Evolutionary conservation across 176 grass and related monocot species (phyloP), one percentile per base, ranked within the genome.

Genomic region (Pontederia paniculata): DNA sequence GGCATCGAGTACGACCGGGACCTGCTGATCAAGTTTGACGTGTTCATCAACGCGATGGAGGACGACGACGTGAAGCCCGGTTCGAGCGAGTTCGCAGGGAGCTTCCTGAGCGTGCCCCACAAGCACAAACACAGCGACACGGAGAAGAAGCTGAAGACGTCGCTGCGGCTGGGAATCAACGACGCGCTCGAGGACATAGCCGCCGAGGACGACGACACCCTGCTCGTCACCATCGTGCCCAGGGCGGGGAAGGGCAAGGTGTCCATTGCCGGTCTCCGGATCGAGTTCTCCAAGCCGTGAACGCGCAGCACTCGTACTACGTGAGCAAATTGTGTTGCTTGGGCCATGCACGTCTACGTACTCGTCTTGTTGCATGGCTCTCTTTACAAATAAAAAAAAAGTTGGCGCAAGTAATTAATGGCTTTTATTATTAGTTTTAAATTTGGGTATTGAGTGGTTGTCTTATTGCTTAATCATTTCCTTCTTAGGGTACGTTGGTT

Each of bases 11-110:
- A 76, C 23, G 53, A 77, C 68, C 22, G 52, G 23, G 52, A 10
- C 61, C 48, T 42, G 67, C 82, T 44, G 69, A 31, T 93, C 69
- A 83, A 93, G 83, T 86, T 93, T 71, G 88, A 93, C 55, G 88
- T 83, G 44, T 70, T 57, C n/a, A 60, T 93, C 17, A 93, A 86
- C 60, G 42, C 22, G 12, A 11, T 45, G 0, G 62, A 77, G 1
- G 10, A 45, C 23, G 73, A 65, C 6, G 70, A 20, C 9, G 58
- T 54, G 10, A 25, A 15, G 31, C 55, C 79, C 1, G 47, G 11
- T 12, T 43, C 58, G 0, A 73, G 58, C 20, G 76, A 75, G 74
- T 79, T 81, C 61, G 88, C 88, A 4, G 88, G 83, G 13, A 88
- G 83, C 73, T 47, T 87, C 44, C 67, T 67, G 28, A 22, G 80